Base-by-base conservation (phyloP, 768 basidiomycete species). In the Arthromyces matolae region DNA sequence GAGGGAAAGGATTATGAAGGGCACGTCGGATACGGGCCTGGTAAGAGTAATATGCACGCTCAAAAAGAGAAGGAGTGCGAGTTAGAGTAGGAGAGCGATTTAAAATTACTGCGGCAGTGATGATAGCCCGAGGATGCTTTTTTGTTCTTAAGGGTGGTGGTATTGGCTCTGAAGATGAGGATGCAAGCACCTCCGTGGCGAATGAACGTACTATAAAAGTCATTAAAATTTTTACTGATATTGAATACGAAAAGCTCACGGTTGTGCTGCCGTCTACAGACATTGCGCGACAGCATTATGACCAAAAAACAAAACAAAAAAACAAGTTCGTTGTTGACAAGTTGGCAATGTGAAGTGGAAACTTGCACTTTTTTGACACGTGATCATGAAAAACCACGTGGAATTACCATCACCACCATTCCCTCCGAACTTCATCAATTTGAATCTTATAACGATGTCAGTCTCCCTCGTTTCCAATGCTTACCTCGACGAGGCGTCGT, bases 1-100 rank as follows among this genome's bases (percentile, higher is more conserved):
- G 74, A 14, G 93, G 89, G 64, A 92, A 84, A 1, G 93, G 93
- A 56, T 91, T 90, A 63, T 86, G 86, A 39, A 97, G 70, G 3
- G 93, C 86, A 55, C 89, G 85, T 59, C 83, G 80, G 60, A 97
- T 79, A 34, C 89, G 83, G 8, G 80, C 73, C 63, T 92, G 88
- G 75, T 95, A 94, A 44, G 78, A 73, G 66, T 89, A 85, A 67
- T 88, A 93, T 10, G 89, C 83, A 55, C 74, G 70, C 67, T 94
- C 90, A 58, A 95, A 87, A 1, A 76, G 68, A 0, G 81, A 81
- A 0, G 83, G 85, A 0, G 83, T 77, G 38, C 83, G 82, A 0
- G 89, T 85, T 42, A 92, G 65, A 46, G 85, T 73, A 14, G 90
- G 90, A 2, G 88, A 77, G 39, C 89, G 82, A 69, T 89, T 89